phyloP scores from a whole-genome alignment of 805 yeast species.

The Barnettozyma californica region DNA sequence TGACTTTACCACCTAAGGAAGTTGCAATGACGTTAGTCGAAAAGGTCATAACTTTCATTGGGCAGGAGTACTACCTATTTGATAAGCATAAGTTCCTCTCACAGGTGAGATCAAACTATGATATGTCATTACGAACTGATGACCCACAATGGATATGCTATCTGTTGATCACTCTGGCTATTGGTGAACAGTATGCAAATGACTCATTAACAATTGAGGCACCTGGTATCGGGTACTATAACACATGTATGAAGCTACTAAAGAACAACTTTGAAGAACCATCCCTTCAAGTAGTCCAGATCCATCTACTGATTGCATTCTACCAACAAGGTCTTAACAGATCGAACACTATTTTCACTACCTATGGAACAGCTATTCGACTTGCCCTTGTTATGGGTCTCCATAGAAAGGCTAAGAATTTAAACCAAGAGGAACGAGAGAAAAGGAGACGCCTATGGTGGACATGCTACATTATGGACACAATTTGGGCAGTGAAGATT shows the following conservation, averaged over 20 bases:
- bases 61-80: constrained; percentile 23
- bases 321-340: constrained; percentile 33
- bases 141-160: constrained; percentile 19
- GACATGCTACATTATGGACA: constrained; percentile 34
- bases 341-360: constrained; percentile 30
- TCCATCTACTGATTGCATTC: constrained; percentile 30
- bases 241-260: constrained; percentile 29
- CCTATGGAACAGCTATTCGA: constrained; percentile 32
- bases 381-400: constrained; percentile 29
- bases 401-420: constrained; percentile 24
- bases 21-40: constrained; percentile 13
- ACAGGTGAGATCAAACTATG: constrained; percentile 13
- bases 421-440: constrained; percentile 24
- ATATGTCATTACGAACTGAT: constrained; percentile 6
- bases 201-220: constrained; percentile 10
- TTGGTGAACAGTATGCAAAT: constrained; percentile 25
- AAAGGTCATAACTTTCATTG: constrained; percentile 19
- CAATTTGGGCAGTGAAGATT: constrained; percentile 33
- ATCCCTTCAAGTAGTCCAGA: constrained; percentile 28
- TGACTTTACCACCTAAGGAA: constrained; percentile 14
- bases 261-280: constrained; percentile 30
- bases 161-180: constrained; percentile 22
- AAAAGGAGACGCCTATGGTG: constrained; percentile 35
- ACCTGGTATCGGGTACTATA: constrained; percentile 24
- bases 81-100: constrained; percentile 11